phyloP scores from a whole-genome alignment of 768 basidiomycete genomes.

The Russula vinacea region DNA sequence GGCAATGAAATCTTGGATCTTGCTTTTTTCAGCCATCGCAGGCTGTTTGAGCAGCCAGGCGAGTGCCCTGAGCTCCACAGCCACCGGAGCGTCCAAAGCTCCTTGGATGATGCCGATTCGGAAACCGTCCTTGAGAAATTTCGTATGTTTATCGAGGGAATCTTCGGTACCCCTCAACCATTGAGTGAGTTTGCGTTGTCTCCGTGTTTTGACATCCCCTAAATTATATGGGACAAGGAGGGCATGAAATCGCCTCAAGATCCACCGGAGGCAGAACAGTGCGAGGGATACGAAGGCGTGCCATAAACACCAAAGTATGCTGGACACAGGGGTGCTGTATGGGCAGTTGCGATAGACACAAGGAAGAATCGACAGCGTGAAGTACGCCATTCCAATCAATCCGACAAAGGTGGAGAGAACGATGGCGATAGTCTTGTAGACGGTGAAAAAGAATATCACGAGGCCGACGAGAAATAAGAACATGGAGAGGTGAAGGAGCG shows the following conservation, averaged over 20 bases:
- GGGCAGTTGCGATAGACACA: constrained; percentile 25
- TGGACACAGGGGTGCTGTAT: constrained; percentile 29
- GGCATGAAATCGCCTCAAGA: constrained; percentile 9
- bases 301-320: constrained; percentile 8
- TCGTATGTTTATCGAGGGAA: not conserved
- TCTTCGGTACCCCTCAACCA: not conserved
- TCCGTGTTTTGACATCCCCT: not conserved
- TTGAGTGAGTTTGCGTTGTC: constrained; percentile 7
- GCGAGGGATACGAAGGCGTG: not conserved
- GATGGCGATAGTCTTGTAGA: constrained; percentile 25
- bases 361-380: constrained; percentile 26
- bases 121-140: constrained; percentile 7
- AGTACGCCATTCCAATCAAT: constrained; percentile 18
- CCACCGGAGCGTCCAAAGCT: constrained; percentile 1
- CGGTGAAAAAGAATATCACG: constrained; percentile 42
- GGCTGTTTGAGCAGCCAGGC: constrained; percentile 13
- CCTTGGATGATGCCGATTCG: not conserved
- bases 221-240: constrained; percentile 11
- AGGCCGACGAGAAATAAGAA: constrained; percentile 50
- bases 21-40: constrained; percentile 10
- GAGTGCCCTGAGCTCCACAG: constrained; percentile 9
- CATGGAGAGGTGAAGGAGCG: constrained; percentile 48
- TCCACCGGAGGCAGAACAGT: constrained; percentile 1
- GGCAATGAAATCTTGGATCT: constrained; percentile 8
- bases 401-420: constrained; percentile 13